phyloP scores from a whole-genome alignment of 2,329 filamentous ascomycete species.

The Calonectria hongkongensis region DNA sequence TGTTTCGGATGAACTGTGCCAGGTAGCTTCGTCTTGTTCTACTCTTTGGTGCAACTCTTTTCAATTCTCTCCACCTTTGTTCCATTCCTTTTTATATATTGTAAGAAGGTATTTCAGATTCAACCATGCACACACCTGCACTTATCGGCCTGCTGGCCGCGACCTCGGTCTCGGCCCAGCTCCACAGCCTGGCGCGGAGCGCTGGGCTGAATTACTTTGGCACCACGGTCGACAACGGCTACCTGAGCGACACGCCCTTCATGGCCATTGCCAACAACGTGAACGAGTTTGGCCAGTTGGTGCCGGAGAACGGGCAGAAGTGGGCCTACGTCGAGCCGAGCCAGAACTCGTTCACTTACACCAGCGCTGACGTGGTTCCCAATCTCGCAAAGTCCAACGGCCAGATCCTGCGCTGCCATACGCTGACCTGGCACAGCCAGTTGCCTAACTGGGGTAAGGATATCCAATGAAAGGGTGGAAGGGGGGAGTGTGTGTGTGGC shows the following conservation, averaged over 20 bases:
- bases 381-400: conserved; percentile 68
- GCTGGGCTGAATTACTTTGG: conserved; percentile 79
- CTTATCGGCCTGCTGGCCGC: conserved; percentile 53
- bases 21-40: conserved; percentile 27
- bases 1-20: conserved; percentile 12
- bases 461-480: neutral
- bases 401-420: conserved; percentile 78
- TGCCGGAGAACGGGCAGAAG: conserved; percentile 78
- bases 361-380: conserved; percentile 72
- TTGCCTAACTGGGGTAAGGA: conserved; percentile 55
- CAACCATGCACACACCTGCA: conserved; percentile 48
- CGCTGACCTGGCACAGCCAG: conserved; percentile 68
- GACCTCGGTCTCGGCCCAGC: conserved; percentile 57
- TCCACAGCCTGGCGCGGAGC: conserved; percentile 72
- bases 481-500: neutral
- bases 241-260: conserved; percentile 73
- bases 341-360: conserved; percentile 74
- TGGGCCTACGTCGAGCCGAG: conserved; percentile 78
- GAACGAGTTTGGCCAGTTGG: conserved; percentile 78
- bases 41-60: conserved; percentile 32
- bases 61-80: conserved; percentile 20
- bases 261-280: conserved; percentile 71
- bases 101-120: too few species aligned
- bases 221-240: conserved; percentile 76
- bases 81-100: conserved; percentile 21